Evolutionary conservation across 768 basidiomycete genomes (phyloP).

Genomic region (Kwoniella dejecticola): DNA sequence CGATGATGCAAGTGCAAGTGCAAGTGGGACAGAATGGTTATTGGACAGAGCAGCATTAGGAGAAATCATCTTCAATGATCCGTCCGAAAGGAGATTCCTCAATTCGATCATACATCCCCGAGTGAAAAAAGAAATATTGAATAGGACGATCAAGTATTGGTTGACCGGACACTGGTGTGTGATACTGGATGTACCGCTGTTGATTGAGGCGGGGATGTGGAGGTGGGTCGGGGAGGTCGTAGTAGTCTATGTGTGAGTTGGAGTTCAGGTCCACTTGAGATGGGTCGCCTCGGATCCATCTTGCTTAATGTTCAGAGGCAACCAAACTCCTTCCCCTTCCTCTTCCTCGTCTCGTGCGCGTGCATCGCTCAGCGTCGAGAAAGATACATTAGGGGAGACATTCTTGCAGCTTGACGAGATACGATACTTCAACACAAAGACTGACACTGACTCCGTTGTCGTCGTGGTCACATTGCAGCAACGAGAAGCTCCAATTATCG

Average conservation of each 20-base stretch:
- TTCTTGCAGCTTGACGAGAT: too few species aligned
- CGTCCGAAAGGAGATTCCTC: constrained; percentile 67
- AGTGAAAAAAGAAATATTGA: constrained; percentile 75
- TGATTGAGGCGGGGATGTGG: constrained; percentile 86
- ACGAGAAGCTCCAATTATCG: constrained; percentile 77
- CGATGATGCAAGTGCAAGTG: too few species aligned
- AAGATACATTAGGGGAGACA: too few species aligned
- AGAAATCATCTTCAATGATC: constrained; percentile 78
- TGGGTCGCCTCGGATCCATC: background rate
- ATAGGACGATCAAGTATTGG: constrained; percentile 71
- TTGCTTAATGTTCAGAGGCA: background rate
- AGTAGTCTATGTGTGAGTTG: constrained; percentile 83
- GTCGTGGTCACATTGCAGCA: constrained; percentile 59
- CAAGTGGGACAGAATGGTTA: constrained; percentile 31
- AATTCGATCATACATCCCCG: constrained; percentile 90
- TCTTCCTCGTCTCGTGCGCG: too few species aligned
- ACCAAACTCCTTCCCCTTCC: background rate
- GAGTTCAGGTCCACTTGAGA: background rate
- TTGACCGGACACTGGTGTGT: constrained; percentile 73
- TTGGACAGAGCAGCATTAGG: constrained; percentile 85
- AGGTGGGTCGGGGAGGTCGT: constrained; percentile 78
- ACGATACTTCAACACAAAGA: too few species aligned
- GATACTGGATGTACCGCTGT: constrained; percentile 84
- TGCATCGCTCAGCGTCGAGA: too few species aligned
- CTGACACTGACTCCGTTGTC: background rate